Conservation (phyloP, 2,329 filamentous ascomycete species). For the Trichophyton benhamiae region DNA sequence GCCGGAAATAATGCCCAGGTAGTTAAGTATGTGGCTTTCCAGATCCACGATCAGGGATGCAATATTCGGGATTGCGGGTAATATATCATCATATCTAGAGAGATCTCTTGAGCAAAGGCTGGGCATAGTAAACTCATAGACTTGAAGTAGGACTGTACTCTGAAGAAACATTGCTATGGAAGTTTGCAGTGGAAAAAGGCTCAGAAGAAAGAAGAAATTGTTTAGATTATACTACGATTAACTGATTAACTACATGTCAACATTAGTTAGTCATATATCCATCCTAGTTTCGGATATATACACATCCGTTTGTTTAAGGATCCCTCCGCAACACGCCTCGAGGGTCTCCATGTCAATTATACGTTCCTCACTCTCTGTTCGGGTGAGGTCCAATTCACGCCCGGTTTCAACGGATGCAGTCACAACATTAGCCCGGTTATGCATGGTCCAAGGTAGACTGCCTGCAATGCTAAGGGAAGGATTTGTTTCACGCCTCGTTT, state of each 20-base stretch:
- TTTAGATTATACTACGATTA: neutral
- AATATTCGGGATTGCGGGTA: neutral
- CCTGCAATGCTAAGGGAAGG: neutral
- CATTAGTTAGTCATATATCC: neutral
- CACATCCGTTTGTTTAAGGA: conserved; percentile 8
- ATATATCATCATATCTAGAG: neutral
- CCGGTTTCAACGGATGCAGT: conserved; percentile 6
- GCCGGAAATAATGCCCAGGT: neutral
- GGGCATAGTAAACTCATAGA: neutral
- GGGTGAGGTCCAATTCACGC: neutral
- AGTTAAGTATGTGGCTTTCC: neutral
- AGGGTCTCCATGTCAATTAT: conserved; percentile 4
- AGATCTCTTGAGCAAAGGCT: neutral
- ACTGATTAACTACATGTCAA: neutral
- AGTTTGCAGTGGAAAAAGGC: neutral
- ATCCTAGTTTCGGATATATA: conserved; percentile 6
- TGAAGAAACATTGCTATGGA: neutral
- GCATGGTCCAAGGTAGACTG: conserved; percentile 5
- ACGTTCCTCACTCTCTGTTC: conserved; percentile 8
- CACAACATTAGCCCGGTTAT: conserved; percentile 7
- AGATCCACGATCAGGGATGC: neutral
- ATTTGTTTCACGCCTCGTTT: neutral
- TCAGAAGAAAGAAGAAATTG: neutral
- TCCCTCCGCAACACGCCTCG: neutral
- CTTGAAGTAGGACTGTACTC: neutral